Evolutionary conservation across 192 early-diverging fungal species (phyloP).

Genomic region (Linnemannia schmuckeri): DNA sequence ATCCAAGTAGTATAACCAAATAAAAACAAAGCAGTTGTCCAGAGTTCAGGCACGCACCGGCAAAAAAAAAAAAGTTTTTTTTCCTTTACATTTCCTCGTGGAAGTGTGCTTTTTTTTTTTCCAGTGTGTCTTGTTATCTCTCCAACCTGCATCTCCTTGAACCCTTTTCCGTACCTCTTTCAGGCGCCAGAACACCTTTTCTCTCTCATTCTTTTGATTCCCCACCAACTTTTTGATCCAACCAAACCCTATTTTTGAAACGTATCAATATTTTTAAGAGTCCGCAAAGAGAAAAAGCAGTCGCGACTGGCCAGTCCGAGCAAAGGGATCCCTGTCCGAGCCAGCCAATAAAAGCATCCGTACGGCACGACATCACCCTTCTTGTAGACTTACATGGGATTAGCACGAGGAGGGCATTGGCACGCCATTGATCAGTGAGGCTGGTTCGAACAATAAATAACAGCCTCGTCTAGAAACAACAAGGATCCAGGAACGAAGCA

Average conservation of each 20-base stretch:
- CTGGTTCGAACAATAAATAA: too few relatives aligned
- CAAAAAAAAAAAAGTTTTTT: too few relatives aligned
- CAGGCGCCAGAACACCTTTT: not conserved
- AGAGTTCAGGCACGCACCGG: not conserved
- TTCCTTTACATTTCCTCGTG: not conserved
- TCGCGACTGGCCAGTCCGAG: not conserved
- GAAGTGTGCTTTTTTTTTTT: not conserved
- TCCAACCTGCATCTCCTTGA: not conserved
- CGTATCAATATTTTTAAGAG: not conserved
- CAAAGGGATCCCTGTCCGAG: not conserved
- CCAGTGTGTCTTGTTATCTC: not conserved
- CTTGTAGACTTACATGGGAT: not conserved
- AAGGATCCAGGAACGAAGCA: too few relatives aligned
- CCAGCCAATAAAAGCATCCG: constrained; percentile 5
- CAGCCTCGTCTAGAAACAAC: too few relatives aligned
- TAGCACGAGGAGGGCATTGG: not conserved
- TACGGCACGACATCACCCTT: constrained; percentile 10
- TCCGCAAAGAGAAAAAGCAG: constrained; percentile 5
- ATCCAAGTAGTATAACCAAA: not conserved
- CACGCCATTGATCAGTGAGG: too few relatives aligned
- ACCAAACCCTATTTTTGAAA: constrained; percentile 4
- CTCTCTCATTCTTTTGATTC: not conserved
- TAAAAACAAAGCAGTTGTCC: not conserved
- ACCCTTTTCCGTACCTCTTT: constrained; percentile 1
- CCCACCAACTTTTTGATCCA: not conserved